A percentile compares a stretch with the other conserved stretches of the same genome.
Evolutionary conservation across 768 basidiomycete genomes (phyloP).

Genomic region (Mycena sanguinolenta): DNA sequence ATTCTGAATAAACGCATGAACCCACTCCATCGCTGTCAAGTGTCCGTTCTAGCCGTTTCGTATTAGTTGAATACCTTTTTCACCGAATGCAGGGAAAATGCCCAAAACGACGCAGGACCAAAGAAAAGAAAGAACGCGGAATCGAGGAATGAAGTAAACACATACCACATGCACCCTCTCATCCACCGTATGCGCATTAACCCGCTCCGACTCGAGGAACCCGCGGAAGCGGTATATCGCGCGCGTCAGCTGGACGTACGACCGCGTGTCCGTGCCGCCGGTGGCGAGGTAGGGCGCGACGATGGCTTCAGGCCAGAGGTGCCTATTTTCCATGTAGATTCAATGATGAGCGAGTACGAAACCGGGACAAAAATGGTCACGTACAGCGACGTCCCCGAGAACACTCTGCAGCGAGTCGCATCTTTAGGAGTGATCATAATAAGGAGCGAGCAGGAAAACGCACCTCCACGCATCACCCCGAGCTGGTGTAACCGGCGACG

Average conservation of each 20-base stretch:
- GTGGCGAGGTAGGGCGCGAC: slow-evolving; percentile 28
- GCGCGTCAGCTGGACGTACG: slow-evolving; percentile 17
- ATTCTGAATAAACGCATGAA: slow-evolving; percentile 35
- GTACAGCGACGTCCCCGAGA: slow-evolving; percentile 19
- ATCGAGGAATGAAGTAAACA: not conserved
- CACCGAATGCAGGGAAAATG: too few relatives aligned
- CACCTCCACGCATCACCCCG: slow-evolving; percentile 25
- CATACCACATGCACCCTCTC: slow-evolving; percentile 32
- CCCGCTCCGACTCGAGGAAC: slow-evolving; percentile 6
- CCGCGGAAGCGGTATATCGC: slow-evolving; percentile 23
- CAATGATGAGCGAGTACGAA: not conserved
- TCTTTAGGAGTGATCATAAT: not conserved
- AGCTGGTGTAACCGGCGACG: slow-evolving; percentile 28
- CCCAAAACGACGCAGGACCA: too few relatives aligned
- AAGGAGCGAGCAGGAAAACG: too few relatives aligned
- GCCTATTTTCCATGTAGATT: not conserved
- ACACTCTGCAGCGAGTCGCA: slow-evolving; percentile 6
- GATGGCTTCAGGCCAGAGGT: slow-evolving; percentile 26
- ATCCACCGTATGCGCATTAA: slow-evolving; percentile 23
- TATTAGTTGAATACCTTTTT: too few relatives aligned
- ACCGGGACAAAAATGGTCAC: not conserved
- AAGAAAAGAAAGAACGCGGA: not conserved
- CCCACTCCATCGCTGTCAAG: slow-evolving; percentile 28
- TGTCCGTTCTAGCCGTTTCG: slow-evolving; percentile 15
- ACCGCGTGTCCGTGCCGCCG: slow-evolving; percentile 28